These are phyloP conservation scores for Trichoderma sp. DNA, from an alignment of 2,329 filamentous ascomycete species.

Conservation along the genomic window DNA sequence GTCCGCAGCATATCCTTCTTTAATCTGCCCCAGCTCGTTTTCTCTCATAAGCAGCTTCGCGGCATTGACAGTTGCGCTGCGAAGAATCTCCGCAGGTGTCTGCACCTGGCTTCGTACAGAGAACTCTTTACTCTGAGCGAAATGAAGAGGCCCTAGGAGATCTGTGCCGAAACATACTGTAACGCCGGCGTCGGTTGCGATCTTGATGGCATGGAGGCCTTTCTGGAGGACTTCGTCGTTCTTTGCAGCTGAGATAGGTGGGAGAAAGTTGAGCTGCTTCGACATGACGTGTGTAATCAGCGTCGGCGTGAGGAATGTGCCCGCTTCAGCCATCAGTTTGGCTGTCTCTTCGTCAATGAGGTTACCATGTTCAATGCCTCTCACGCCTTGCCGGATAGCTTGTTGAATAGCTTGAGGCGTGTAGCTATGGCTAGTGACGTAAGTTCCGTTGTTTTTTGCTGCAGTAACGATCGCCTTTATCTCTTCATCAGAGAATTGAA, in stretches of 20 bases:
- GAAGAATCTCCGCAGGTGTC: constrained; percentile 27
- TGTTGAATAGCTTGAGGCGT: constrained; percentile 55
- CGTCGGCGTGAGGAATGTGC: constrained; percentile 54
- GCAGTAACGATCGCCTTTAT: constrained; percentile 54
- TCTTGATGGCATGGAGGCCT: constrained; percentile 48
- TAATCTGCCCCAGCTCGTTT: constrained; percentile 49
- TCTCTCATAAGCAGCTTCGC: constrained; percentile 50
- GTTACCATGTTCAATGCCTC: constrained; percentile 52
- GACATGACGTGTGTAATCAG: constrained; percentile 47
- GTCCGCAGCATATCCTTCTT: constrained; percentile 52
- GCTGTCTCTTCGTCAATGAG: constrained; percentile 45
- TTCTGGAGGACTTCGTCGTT: constrained; percentile 50
- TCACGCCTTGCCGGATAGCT: constrained; percentile 56
- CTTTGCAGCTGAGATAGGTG: constrained; percentile 46
- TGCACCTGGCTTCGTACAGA: constrained; percentile 30
- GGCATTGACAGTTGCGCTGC: constrained; percentile 45
- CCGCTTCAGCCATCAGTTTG: constrained; percentile 50
- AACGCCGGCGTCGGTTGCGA: constrained; percentile 54
- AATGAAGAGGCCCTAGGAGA: constrained; percentile 33
- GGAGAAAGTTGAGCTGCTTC: constrained; percentile 49
- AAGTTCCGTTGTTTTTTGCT: constrained; percentile 50
- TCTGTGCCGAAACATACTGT: constrained; percentile 55
- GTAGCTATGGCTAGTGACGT: constrained; percentile 60
- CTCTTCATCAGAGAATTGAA: constrained; percentile 59
- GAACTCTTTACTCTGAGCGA: constrained; percentile 36